Percentiles rank a stretch among this genome's conserved stretches.
phyloP scores from a whole-genome alignment of 1,284 basidiomycete genomes.

The Apiotrichum laibachii region DNA sequence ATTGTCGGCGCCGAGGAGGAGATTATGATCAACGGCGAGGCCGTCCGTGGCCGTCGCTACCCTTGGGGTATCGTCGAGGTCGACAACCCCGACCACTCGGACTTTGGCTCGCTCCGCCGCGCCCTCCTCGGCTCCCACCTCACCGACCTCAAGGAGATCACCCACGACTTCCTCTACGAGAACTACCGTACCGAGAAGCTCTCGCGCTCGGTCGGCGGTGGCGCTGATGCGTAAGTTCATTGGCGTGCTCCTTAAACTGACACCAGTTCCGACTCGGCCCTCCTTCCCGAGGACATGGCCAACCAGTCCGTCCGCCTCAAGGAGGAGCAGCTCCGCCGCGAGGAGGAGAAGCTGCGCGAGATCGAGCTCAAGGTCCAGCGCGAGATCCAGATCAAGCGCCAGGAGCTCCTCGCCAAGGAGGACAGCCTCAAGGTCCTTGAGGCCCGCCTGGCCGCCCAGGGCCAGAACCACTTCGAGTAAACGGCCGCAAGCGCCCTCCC shows the following conservation, averaged over 20 bases:
- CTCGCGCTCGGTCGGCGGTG: slow-evolving; percentile 84
- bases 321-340: slow-evolving; percentile 95
- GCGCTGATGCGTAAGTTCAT: slow-evolving; percentile 62
- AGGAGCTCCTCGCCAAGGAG: slow-evolving; percentile 91
- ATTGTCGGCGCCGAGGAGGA: slow-evolving; percentile 98
- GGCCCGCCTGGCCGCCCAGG: slow-evolving; percentile 39
- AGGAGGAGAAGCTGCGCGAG: slow-evolving; percentile 98
- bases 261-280: slow-evolving; percentile 68
- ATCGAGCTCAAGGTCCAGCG: slow-evolving; percentile 97
- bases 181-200: slow-evolving; percentile 86
- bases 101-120: slow-evolving; percentile 87
- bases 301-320: slow-evolving; percentile 95
- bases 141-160: slow-evolving; percentile 86
- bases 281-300: slow-evolving; percentile 88
- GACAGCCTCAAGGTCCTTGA: slow-evolving; percentile 58
- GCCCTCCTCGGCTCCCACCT: slow-evolving; percentile 93
- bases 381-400: slow-evolving; percentile 98
- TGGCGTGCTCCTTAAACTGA: background rate
- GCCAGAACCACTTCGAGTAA: slow-evolving; percentile 17
- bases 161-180: slow-evolving; percentile 83
- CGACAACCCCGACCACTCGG: slow-evolving; percentile 97
- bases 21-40: slow-evolving; percentile 86
- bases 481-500: slow-evolving; percentile 32
- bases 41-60: slow-evolving; percentile 85
- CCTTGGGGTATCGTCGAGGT: slow-evolving; percentile 99